Percentiles rank a stretch among this genome's conserved stretches.
Evolutionary conservation across 2,329 filamentous ascomycete genomes (phyloP).

Genomic region (Clonostachys chloroleuca): DNA sequence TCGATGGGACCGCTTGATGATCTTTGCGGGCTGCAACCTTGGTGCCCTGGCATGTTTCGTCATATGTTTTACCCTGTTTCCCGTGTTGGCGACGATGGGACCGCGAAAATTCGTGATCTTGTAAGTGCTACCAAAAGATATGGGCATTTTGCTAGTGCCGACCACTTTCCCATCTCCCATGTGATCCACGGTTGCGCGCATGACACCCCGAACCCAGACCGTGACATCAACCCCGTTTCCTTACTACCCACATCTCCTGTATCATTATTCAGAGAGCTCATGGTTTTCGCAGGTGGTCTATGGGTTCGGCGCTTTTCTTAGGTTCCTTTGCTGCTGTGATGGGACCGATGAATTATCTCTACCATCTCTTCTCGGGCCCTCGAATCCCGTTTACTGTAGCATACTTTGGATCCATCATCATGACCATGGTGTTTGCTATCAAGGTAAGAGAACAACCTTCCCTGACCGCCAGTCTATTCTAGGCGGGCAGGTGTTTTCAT

Average conservation of each 20-base stretch:
- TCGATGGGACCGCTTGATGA: conserved; percentile 90
- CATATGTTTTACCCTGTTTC: conserved; percentile 87
- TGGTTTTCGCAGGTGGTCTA: conserved; percentile 72
- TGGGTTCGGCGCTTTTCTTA: conserved; percentile 87
- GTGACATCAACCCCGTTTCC: conserved; percentile 2
- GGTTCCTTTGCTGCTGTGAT: conserved; percentile 91
- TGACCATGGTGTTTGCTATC: conserved; percentile 89
- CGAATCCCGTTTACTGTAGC: conserved; percentile 88
- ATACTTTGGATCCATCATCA: conserved; percentile 87
- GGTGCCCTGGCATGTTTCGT: conserved; percentile 89
- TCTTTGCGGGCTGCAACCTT: conserved; percentile 88
- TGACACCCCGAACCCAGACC: conserved; percentile 3
- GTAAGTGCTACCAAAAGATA: conserved; percentile 58
- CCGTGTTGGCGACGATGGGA: conserved; percentile 65
- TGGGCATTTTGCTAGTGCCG: conserved; percentile 3
- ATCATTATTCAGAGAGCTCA: conserved; percentile 13
- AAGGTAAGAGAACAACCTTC: conserved; percentile 64
- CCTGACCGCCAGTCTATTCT: conserved; percentile 3
- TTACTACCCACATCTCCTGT: background rate
- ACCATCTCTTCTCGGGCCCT: conserved; percentile 79
- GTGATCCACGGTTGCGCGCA: conserved; percentile 3
- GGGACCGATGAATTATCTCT: conserved; percentile 78
- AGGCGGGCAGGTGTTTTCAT: too few species aligned
- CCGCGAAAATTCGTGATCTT: conserved; percentile 94
- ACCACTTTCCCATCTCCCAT: conserved; percentile 3